Percentiles rank a stretch among this genome's conserved stretches.
These are phyloP conservation scores for Amniculicola lignicola DNA, from an alignment of 495 filamentous ascomycete species.

Conservation along the genomic window DNA sequence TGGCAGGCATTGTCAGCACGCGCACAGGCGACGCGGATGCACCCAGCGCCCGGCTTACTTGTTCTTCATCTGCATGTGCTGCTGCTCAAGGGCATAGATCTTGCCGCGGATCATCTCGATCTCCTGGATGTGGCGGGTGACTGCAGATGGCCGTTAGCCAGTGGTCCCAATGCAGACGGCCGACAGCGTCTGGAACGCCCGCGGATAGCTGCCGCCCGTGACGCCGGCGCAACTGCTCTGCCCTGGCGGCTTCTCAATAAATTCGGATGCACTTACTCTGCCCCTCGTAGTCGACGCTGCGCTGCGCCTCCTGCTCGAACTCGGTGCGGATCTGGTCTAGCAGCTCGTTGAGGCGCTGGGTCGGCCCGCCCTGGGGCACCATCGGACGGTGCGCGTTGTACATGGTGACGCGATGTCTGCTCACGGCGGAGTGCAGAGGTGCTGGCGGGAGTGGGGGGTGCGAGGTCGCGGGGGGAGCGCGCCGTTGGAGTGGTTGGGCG, in stretches of 20 bases:
- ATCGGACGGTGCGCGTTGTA: conserved; percentile 75
- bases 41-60: conserved; percentile 59
- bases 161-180: not conserved
- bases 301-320: conserved; percentile 76
- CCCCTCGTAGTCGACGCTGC: conserved; percentile 79
- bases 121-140: conserved; percentile 81
- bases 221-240: not conserved
- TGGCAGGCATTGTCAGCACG: conserved; percentile 38
- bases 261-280: conserved; percentile 65
- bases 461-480: conserved; percentile 13
- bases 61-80: conserved; percentile 78
- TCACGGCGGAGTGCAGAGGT: not conserved
- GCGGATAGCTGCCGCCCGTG: not conserved
- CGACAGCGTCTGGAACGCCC: not conserved
- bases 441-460: not conserved
- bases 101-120: conserved; percentile 90
- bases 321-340: conserved; percentile 85
- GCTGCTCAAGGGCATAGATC: conserved; percentile 84
- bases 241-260: not conserved
- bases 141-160: conserved; percentile 46
- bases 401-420: conserved; percentile 54
- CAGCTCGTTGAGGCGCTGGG: conserved; percentile 78
- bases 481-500: no score
- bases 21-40: not conserved
- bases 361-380: conserved; percentile 51